These are phyloP conservation scores for Panaeolus cyanescens DNA, from an alignment of 768 basidiomycete species.

Conservation along the genomic window DNA sequence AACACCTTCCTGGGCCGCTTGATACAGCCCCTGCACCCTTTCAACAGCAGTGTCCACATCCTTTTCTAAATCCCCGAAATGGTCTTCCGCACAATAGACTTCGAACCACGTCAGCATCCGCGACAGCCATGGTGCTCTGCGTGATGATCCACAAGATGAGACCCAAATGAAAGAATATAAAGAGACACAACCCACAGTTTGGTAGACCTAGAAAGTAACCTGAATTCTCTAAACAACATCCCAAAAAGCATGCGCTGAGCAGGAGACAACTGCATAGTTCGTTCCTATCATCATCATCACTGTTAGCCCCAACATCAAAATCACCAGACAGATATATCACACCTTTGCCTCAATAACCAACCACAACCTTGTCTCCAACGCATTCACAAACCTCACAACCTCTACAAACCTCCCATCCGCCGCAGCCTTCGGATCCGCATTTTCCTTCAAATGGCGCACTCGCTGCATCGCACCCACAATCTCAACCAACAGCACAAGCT, in stretches of 20 bases:
- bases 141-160: constrained; percentile 1
- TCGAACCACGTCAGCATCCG: constrained; percentile 47
- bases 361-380: constrained; percentile 58
- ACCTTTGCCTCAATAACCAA: constrained; percentile 63
- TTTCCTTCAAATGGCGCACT: constrained; percentile 44
- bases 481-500: constrained; percentile 62
- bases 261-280: constrained; percentile 45
- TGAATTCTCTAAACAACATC: constrained; percentile 63
- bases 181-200: constrained; percentile 49
- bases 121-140: constrained; percentile 49
- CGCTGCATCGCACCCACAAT: constrained; percentile 53
- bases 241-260: constrained; percentile 63
- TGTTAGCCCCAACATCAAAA: neutral
- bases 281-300: constrained; percentile 47
- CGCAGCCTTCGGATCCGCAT: constrained; percentile 23
- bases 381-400: constrained; percentile 47
- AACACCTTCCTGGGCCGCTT: constrained; percentile 47
- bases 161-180: neutral
- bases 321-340: neutral
- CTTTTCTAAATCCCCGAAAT: constrained; percentile 40
- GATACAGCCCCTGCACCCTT: constrained; percentile 52
- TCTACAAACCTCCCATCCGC: constrained; percentile 31
- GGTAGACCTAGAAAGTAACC: constrained; percentile 62
- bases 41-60: constrained; percentile 42
- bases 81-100: constrained; percentile 35